Evolutionary conservation across 1,284 basidiomycete genomes (phyloP), one percentile per base, ranked within the genome.

Genomic region (Takashimella tepidaria): DNA sequence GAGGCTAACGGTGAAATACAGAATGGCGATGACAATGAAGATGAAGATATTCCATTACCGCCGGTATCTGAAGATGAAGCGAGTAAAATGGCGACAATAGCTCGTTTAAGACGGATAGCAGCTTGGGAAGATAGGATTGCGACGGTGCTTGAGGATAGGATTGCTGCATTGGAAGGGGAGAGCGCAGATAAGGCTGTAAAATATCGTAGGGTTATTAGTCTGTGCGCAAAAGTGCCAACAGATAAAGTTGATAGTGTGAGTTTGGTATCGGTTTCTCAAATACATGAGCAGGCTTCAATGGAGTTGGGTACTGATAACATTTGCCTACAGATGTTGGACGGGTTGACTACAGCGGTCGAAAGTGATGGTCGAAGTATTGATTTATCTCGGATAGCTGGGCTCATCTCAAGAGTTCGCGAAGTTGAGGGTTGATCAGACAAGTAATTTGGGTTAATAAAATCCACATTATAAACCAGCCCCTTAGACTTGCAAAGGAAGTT

Each of bases 201-300:
- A 75, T 96, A 89, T 77, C 87, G 90, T 75, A 90, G 86, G 76
- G 87, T 97, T 56, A 87, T 98, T 20, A 85, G 90, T 21, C 77
- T 95, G 50, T 95, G 91, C 72, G 90, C 91, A 5, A 88, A 88
- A 43, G 86, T 92, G 49, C 83, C 89, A 2, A 81, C 90, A 46
- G 89, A 93, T 64, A 86, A 86, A 71, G 88, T 97, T 45, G 92
- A 96, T 74, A 84, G 84, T 66, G 91, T 92, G 72, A 80, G 86
- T 81, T 26, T 13, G 16, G 41, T 12, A 11, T 43, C 42, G 42
- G 42, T n/a, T 20, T 56, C 25, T 25, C 12, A 19, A 6, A 21
- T 19, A 21, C 21, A 23, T 24, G 50, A 24, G 12, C 6, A 21
- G 13, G n/a, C 21, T 43, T n/a, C n/a, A 21, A 8, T 21, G 42